Evolutionary conservation across 2,329 filamentous ascomycete genomes (phyloP), one percentile per base, ranked within the genome.

Genomic region (Rasamsonia emersonii): DNA sequence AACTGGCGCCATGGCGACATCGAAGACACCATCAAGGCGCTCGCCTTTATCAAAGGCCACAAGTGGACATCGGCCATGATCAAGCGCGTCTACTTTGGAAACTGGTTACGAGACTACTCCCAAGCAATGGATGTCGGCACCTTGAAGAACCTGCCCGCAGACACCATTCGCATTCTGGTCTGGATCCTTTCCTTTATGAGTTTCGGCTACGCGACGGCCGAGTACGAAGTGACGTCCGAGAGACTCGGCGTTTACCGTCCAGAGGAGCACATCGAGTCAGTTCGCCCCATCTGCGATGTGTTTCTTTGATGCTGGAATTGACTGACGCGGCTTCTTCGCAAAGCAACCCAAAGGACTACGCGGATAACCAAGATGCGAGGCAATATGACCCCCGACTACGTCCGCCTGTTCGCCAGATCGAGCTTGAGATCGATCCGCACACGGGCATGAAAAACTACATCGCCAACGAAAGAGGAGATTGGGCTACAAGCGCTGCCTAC

Each of bases 401-500:
- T 30, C 82, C 79, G 1, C 88, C 88, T 0, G 77, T 96, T 6
- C 65, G 75, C 38, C 71, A 73, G 4, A 59, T 73, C 24, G 84
- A 91, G 51, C 74, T 83, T 13, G 77, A 83, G 38, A 73, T 91
- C 35, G 84, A 91, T 49, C 63, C 64, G 19, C 64, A 72, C 4
- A 91, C 84, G 1, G 88, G 88, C n/a, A 94, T 98, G 89, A 98
- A 96, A 62, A 96, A 96, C 56, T 98, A 98, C 58, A 96, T 98
- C 45, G 79, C 89, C 38, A 96, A 95, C 50, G 89, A 96, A 56
- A 67, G 64, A 9, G 85, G 86, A 4, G 73, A 75, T 24, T 95
- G 88, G 83, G 85, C 88, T 1, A 98, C 91, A 13, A 94, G 86
- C 41, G 68, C 83, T 5, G 88, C 83, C 23, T 95, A 89, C 50